phyloP scores from a whole-genome alignment of 75 land plant genomes.

The Chamaecyparis obtusa region DNA sequence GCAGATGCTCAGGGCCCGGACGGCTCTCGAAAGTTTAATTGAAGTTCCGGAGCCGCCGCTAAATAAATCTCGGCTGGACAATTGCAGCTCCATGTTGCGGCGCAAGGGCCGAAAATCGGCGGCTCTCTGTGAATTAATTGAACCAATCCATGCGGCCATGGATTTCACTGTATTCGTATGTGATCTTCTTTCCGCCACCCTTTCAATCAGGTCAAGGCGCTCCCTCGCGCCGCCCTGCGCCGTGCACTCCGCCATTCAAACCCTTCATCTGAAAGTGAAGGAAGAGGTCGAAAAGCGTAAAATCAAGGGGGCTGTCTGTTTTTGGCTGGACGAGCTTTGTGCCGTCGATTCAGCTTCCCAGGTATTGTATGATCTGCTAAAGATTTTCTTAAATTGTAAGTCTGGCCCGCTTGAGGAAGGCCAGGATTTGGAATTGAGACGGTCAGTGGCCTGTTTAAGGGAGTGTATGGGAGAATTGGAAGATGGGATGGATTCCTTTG shows the following conservation, averaged over 20 bases:
- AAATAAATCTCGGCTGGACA: conserved; percentile 21
- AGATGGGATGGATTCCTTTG: conserved; percentile 15
- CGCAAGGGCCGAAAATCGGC: too few species aligned
- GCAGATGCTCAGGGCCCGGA: conserved; percentile 15
- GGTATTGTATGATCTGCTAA: conserved; percentile 8
- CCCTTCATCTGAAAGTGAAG: conserved; percentile 29
- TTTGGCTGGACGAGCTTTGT: conserved; percentile 17
- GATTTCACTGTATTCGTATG: conserved; percentile 26
- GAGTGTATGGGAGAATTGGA: conserved; percentile 12
- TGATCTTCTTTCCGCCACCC: conserved; percentile 17
- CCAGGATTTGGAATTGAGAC: not conserved
- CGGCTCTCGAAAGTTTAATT: conserved; percentile 14
- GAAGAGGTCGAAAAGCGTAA: conserved; percentile 27
- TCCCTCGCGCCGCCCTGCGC: not conserved
- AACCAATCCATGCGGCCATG: conserved; percentile 20
- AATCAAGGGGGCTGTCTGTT: conserved; percentile 7
- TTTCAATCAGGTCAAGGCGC: conserved; percentile 23
- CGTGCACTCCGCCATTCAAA: not conserved
- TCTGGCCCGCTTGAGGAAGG: not conserved
- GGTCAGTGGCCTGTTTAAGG: not conserved
- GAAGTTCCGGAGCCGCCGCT: conserved; percentile 10
- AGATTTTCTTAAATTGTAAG: not conserved
- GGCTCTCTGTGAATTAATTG: conserved; percentile 11
- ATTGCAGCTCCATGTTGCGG: conserved; percentile 27
- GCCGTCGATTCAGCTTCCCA: conserved; percentile 14